Evolutionary conservation across 2,329 filamentous ascomycete species (phyloP), one percentile per base, ranked within the genome.

Genomic region (Aspergillus sp.): DNA sequence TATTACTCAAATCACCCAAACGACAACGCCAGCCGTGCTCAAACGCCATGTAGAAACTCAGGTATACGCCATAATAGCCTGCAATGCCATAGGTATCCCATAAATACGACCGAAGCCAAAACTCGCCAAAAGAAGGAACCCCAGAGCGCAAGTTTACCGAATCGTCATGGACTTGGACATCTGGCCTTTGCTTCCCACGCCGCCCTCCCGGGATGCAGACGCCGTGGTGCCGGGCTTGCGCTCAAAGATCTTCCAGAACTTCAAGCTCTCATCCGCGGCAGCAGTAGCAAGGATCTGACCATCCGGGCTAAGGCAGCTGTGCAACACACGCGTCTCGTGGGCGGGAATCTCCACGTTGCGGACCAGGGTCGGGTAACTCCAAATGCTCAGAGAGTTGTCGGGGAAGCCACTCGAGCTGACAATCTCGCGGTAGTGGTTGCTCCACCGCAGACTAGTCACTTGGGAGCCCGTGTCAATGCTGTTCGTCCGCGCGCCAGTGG

Each of bases 201-300:
- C 86, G 53, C 86, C 82, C 62, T 83, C 81, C 55, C 84, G 81
- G 50, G 86, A 79, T 29, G 80, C 70, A 45, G 85, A 83, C 47
- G 86, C 83, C 55, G 83, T 78, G 54, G 83, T 79, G 50, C 91
- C 91, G 16, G 92, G 81, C 84, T 97, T 97, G 84, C 96, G 97
- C 83, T 99, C 94, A 69, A 99, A 99, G 64, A 99, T 83, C 86
- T 99, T 99, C 94, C 94, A 99, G 82, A 99, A 99, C 80, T 99
- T 99, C 74, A 99, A 82, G 69, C 88, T 93, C 81, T 99, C 94
- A 67, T 99, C 94, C 34, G 93, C 92, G 64, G 93, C 89, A 55
- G 94, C 93, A 47, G 94, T 99, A 47, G 94, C 94, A 51, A 99
- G 84, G 86, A 97, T 96, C 79, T 99, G 94, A 48, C 94, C 94